Evolutionary conservation across 345 rosid genomes (phyloP), one percentile per base, ranked within the genome.

Genomic region (Stellera chamaejasme): DNA sequence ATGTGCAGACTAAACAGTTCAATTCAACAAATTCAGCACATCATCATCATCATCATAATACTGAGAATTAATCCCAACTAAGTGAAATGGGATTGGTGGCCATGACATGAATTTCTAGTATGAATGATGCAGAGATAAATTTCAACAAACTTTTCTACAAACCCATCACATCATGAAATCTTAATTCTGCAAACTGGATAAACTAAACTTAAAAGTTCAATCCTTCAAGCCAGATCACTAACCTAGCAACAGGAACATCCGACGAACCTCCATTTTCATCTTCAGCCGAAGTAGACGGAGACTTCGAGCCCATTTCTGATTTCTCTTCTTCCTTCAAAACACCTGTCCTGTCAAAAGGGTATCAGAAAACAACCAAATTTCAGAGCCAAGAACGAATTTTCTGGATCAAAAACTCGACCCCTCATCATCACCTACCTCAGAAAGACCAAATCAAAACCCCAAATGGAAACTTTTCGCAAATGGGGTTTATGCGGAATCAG

Each of bases 291-390:
- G 78, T 62, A 36, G 78, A 60, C 66, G 75, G 66, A 72, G 67
- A 54, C 58, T 75, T 76, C 1, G 81, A 75, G 45, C 64, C 82
- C 86, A 81, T 81, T 55, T 27, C 52, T 26, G 3, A 19, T 19
- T 19, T 19, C 23, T 19, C 23, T 19, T 19, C 23, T 19, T 23
- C 54, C 69, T 72, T 64, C 4, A 42, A 11, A 66, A 42, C 15
- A 62, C 3, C 28, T 41, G 59, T 23, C 57, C 23, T 19, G 23
- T 19, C 23, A 19, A 8, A 48, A 58, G 10, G 45, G 27, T 26
- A 32, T 23, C 10, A 49, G 11, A 50, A 48, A 53, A 15, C 47
- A 54, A 25, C 19, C 27, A 9, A 10, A n/a, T 50, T 26, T 10
- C 19, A 5, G 66, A 61, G 23, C 19, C 51, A 48, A 15, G 32